Percentiles rank a stretch among this genome's conserved stretches.
Conservation (phyloP, 257 asterid genomes). For the Dorcoceras hygrometricum region DNA sequence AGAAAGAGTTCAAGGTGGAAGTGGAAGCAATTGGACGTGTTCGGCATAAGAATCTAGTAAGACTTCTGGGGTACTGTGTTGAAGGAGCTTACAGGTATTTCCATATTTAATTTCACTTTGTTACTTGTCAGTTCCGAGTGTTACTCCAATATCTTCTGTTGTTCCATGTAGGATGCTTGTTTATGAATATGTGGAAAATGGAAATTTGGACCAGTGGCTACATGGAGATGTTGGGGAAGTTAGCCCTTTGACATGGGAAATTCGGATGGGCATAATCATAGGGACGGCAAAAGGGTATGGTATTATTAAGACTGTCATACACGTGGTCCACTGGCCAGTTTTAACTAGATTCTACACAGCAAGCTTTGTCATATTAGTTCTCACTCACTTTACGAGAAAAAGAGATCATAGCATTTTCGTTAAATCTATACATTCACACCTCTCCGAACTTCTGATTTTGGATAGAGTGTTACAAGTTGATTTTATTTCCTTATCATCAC, state of each 20-base stretch:
- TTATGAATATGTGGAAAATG: conserved; percentile 85
- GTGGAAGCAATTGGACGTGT: conserved; percentile 94
- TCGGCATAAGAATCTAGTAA: conserved; percentile 92
- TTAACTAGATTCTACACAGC: neutral
- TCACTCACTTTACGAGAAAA: neutral
- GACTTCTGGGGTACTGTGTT: conserved; percentile 88
- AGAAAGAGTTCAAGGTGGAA: conserved; percentile 92
- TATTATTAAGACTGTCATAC: neutral
- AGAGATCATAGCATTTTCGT: neutral
- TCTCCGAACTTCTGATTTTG: neutral
- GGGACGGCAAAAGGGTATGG: conserved; percentile 91
- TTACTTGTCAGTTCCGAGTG: neutral
- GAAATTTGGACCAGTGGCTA: conserved; percentile 95
- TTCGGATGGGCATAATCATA: conserved; percentile 67
- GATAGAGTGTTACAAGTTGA: neutral
- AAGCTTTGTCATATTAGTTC: neutral
- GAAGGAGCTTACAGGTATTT: conserved; percentile 95
- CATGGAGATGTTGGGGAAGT: conserved; percentile 94
- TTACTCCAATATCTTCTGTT: neutral
- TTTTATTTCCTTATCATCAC: neutral
- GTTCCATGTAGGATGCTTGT: conserved; percentile 73
- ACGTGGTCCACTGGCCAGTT: neutral
- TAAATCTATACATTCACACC: neutral
- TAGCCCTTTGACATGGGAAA: conserved; percentile 91
- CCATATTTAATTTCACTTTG: conserved; percentile 3